Evolutionary conservation across 345 rosid species (phyloP), one percentile per base, ranked within the genome.

Genomic region (Salix udensis): DNA sequence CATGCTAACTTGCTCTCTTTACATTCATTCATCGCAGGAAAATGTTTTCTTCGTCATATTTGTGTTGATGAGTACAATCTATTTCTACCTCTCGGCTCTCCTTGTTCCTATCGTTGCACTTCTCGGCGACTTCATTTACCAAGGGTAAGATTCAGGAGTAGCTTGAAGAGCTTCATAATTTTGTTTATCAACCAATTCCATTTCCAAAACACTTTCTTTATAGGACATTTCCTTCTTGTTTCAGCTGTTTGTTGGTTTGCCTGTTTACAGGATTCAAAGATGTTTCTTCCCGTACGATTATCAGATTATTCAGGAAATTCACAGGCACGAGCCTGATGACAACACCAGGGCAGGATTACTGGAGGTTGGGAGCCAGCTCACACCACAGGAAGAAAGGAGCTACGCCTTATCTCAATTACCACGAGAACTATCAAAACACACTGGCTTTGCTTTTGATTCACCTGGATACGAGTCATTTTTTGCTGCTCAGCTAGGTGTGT

Each of bases 401-500:
- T 88, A 87, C 23, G 97, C 96, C 23, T 77, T 96, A 65, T 86
- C 99, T 48, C 91, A 82, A 81, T 91, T 96, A 71, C 98, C 99
- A 5, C 83, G 97, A 58, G 98, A 92, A 79, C 70, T 90, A 79
- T 96, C 99, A 10, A 94, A 77, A 79, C 97, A 96, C 83, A 94
- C 93, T 16, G 99, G 99, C 2, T 96, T 94, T 68, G 98, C 99
- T 11, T 96, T 96, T 5, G 99, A 94, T 77, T 96, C 99, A 1
- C 99, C 99, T 4, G 99, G 97, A 19, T 96, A 92, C 13, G 99
- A 96, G 82, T 96, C 98, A 34, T 96, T 96, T 85, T 96, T 96
- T 23, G 99, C 99, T 15, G 77, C 97, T 37, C 97, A 96, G 81
- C 77, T 88, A 10, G 99, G 99, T 65, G 67, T 92, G 6, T 81